Conservation (phyloP, 2,329 filamentous ascomycete genomes). For the Penicillium sp. region DNA sequence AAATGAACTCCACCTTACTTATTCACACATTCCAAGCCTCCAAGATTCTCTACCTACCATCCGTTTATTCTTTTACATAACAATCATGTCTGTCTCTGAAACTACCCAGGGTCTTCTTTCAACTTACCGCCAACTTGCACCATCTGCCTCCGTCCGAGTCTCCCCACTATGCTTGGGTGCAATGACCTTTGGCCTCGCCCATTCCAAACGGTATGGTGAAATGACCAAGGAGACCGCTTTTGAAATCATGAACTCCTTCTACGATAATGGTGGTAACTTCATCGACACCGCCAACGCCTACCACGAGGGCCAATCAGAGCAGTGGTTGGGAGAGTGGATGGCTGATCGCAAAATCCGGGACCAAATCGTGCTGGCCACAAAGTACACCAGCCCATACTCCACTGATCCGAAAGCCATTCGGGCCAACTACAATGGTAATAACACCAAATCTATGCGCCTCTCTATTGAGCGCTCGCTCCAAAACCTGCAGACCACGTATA, state of each 20-base stretch:
- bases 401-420: conserved; percentile 29
- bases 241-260: conserved; percentile 50
- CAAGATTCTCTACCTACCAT: too few species aligned
- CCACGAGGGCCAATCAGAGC: conserved; percentile 49
- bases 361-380: conserved; percentile 57
- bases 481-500: conserved; percentile 38
- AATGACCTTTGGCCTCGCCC: not conserved
- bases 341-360: conserved; percentile 45
- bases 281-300: conserved; percentile 55
- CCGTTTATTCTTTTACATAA: too few species aligned
- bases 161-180: conserved; percentile 2
- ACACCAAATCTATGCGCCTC: conserved; percentile 30
- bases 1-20: too few species aligned
- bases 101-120: too few species aligned
- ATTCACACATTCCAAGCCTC: too few species aligned
- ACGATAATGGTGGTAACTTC: conserved; percentile 52
- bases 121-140: not conserved
- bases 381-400: conserved; percentile 48
- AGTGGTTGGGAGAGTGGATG: conserved; percentile 55
- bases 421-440: conserved; percentile 46
- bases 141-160: not conserved
- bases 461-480: conserved; percentile 29
- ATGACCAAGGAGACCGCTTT: conserved; percentile 49
- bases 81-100: too few species aligned
- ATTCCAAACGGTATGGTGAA: conserved; percentile 30